These are phyloP conservation scores for Tylopilus balloui DNA, from an alignment of 768 basidiomycete species.

Conservation along the genomic window DNA sequence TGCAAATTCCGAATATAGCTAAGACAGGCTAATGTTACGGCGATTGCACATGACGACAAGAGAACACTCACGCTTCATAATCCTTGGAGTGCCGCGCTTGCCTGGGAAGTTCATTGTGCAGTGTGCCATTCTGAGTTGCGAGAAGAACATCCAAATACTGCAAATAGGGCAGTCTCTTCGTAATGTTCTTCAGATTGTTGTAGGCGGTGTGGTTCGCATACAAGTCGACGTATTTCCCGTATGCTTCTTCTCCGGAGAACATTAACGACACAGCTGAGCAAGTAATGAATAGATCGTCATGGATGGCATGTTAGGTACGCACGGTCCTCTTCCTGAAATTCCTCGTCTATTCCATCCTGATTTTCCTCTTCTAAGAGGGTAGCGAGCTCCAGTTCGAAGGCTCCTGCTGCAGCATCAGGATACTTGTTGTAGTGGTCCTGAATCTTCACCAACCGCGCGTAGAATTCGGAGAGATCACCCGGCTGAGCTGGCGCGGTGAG, in stretches of 20 bases:
- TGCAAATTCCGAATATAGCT: constrained; percentile 86
- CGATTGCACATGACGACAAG: constrained; percentile 3
- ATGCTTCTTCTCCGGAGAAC: constrained; percentile 95
- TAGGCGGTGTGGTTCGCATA: constrained; percentile 85
- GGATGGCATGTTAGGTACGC: constrained; percentile 32
- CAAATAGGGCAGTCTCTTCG: constrained; percentile 82
- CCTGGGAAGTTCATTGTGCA: constrained; percentile 68
- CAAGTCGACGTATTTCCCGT: constrained; percentile 93
- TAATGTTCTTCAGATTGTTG: constrained; percentile 83
- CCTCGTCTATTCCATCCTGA: constrained; percentile 64
- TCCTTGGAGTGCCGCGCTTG: constrained; percentile 68
- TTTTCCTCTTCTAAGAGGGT: constrained; percentile 74
- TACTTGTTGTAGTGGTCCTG: constrained; percentile 96
- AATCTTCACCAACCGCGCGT: constrained; percentile 91
- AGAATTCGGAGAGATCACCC: constrained; percentile 89
- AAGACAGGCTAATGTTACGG: constrained; percentile 7
- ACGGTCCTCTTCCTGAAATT: constrained; percentile 83
- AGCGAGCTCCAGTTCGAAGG: constrained; percentile 81
- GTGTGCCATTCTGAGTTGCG: constrained; percentile 49
- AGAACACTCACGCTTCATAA: constrained; percentile 65
- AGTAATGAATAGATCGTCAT: constrained; percentile 9
- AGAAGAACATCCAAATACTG: constrained; percentile 91
- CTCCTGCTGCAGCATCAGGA: constrained; percentile 79
- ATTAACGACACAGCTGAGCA: constrained; percentile 66
- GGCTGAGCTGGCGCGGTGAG: constrained; percentile 56